Evolutionary conservation across 129 eudicot genomes (phyloP).

Genomic region (Logfia minima): DNA sequence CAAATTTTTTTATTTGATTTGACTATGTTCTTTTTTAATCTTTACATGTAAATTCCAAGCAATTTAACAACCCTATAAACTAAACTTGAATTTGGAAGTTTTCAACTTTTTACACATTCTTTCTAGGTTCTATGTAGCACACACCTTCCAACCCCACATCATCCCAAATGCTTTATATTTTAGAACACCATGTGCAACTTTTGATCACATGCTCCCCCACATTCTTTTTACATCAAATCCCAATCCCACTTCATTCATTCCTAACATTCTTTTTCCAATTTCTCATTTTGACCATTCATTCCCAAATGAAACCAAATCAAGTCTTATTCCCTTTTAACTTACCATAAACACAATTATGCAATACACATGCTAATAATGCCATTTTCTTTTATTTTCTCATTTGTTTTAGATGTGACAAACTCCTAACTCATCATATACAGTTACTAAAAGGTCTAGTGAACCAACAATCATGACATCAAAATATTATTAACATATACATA

Average conservation of each 20-base stretch:
- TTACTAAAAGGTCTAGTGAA: neutral
- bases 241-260: constrained; percentile 7
- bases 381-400: too few relatives aligned
- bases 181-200: constrained; percentile 24
- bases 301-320: constrained; percentile 2
- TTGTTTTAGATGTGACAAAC: constrained; percentile 13
- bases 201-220: constrained; percentile 35
- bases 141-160: constrained; percentile 9
- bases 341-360: constrained; percentile 7
- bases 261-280: constrained; percentile 3
- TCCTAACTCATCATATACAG: constrained; percentile 12
- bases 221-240: constrained; percentile 38
- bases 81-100: neutral
- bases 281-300: constrained; percentile 29
- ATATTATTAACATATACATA: neutral
- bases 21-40: too few relatives aligned
- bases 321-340: constrained; percentile 6
- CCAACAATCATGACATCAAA: neutral
- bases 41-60: neutral
- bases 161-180: constrained; percentile 17
- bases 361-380: neutral
- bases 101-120: neutral
- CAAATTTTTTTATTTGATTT: too few relatives aligned
- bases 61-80: neutral
- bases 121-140: neutral